Evolutionary conservation across 352 stramenopile species (phyloP), one percentile per base, ranked within the genome.

Genomic region (Phytopythium ostracodes): DNA sequence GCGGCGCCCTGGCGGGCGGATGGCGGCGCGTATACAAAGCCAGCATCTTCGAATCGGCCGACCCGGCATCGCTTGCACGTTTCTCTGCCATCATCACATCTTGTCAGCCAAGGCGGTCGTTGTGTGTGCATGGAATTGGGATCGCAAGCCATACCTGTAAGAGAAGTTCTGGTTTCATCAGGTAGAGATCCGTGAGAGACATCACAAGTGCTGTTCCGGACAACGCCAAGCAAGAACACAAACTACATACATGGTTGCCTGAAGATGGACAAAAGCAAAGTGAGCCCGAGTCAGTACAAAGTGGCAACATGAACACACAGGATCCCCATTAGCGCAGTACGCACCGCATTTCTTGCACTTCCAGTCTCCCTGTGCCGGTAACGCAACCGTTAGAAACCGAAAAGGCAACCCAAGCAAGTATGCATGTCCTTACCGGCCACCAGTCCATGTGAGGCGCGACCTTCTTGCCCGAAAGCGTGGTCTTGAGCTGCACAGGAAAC

Each of bases 261-360:
- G 36, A 18, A 56, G 49, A 52, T n/a, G 24, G 46, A 38, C 50
- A 29, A 31, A 36, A 64, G n/a, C 44, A 24, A 10, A 27, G 4
- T 24, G 46, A 25, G 18, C 15, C 50, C 46, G 7, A 9, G 18
- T 54, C 9, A 54, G 46, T 6, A 38, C 47, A 18, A 35, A 22
- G 7, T n/a, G 1, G 25, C 25, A 8, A 2, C 25, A 25, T 0
- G 0, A 22, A 4, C 15, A 4, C 12, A 3, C 42, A 15, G 42
- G n/a, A 25, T 15, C 20, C 3, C 42, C 20, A 17, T 14, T 1
- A 4, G 22, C 6, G 14, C 24, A 17, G 14, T 31, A 22, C 66
- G 63, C 69, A 89, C 82, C 82, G 66, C 82, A 91, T 29, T 78
- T 88, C 33, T 61, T 83, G 71, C 82, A 91, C 51, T 89, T 91